Percentiles rank a stretch among this genome's conserved stretches.
phyloP scores from a whole-genome alignment of 768 basidiomycete genomes.

The Baorangia bicolor region DNA sequence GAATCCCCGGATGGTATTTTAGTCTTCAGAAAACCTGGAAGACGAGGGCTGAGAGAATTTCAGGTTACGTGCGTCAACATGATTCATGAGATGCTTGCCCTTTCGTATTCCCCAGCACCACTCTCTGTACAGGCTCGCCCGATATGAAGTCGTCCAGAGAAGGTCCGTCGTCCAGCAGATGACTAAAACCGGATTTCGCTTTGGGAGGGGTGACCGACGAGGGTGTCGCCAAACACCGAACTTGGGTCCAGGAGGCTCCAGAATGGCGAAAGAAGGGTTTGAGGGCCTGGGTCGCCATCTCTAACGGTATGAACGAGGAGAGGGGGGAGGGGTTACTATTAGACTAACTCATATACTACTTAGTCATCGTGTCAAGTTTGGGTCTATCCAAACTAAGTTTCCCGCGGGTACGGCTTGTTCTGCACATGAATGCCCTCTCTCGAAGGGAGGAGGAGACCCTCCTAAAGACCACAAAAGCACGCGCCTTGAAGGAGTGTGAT shows the following conservation, averaged over 20 bases:
- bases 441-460: slow-evolving; percentile 87
- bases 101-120: slow-evolving; percentile 70
- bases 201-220: slow-evolving; percentile 32
- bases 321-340: too few relatives aligned
- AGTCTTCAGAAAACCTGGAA: slow-evolving; percentile 88
- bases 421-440: slow-evolving; percentile 83
- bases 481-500: slow-evolving; percentile 79
- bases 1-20: slow-evolving; percentile 87
- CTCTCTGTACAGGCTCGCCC: slow-evolving; percentile 51
- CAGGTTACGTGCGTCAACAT: neutral
- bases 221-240: slow-evolving; percentile 49
- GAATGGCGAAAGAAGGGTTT: slow-evolving; percentile 14
- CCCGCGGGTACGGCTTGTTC: slow-evolving; percentile 2
- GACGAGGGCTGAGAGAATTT: slow-evolving; percentile 59
- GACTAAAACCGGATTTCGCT: slow-evolving; percentile 44
- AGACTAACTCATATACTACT: neutral
- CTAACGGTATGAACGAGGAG: neutral
- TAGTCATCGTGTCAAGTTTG: slow-evolving; percentile 7
- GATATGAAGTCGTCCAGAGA: slow-evolving; percentile 79
- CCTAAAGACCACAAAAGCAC: slow-evolving; percentile 75
- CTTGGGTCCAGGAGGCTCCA: slow-evolving; percentile 16
- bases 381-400: neutral
- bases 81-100: slow-evolving; percentile 44
- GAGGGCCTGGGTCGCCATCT: slow-evolving; percentile 15
- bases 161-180: slow-evolving; percentile 63